Evolutionary conservation across 305 asterid species (phyloP).

Genomic region (Rubia balearica): DNA sequence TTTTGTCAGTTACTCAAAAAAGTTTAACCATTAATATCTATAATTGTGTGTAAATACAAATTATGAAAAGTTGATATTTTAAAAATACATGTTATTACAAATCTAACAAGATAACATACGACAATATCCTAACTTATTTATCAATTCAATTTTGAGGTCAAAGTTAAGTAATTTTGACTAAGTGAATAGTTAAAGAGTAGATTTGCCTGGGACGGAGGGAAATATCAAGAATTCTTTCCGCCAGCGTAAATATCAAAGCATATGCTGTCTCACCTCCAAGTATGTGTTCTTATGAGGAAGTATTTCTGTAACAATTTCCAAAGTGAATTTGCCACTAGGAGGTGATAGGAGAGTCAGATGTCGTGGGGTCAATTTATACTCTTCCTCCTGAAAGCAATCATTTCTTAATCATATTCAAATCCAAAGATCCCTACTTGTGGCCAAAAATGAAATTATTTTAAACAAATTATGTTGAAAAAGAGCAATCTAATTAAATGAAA

Average conservation of each 20-base stretch:
- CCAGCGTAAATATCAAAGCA: not conserved
- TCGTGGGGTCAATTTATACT: slow-evolving; percentile 49
- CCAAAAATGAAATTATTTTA: not conserved
- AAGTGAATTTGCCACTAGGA: slow-evolving; percentile 59
- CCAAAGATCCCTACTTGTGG: not conserved
- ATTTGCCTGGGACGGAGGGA: too few species aligned
- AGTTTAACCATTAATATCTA: too few species aligned
- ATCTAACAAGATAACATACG: too few species aligned
- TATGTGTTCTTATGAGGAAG: slow-evolving; percentile 79
- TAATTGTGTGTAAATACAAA: too few species aligned
- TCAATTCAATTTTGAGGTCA: too few species aligned
- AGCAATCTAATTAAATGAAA: not conserved
- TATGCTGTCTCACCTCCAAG: slow-evolving; percentile 46
- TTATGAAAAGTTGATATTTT: too few species aligned
- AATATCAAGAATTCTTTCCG: not conserved
- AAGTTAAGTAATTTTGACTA: too few species aligned
- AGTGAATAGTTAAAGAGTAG: too few species aligned
- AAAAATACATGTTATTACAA: too few species aligned
- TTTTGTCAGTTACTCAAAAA: too few species aligned
- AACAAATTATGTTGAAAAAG: not conserved
- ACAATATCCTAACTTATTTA: too few species aligned
- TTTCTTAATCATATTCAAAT: not conserved
- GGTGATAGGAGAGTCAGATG: slow-evolving; percentile 58
- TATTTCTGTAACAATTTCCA: slow-evolving; percentile 79
- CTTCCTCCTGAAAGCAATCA: slow-evolving; percentile 50